These are phyloP conservation scores for Pythium grandisporangium DNA, from an alignment of 352 stramenopile species.

Conservation along the genomic window DNA sequence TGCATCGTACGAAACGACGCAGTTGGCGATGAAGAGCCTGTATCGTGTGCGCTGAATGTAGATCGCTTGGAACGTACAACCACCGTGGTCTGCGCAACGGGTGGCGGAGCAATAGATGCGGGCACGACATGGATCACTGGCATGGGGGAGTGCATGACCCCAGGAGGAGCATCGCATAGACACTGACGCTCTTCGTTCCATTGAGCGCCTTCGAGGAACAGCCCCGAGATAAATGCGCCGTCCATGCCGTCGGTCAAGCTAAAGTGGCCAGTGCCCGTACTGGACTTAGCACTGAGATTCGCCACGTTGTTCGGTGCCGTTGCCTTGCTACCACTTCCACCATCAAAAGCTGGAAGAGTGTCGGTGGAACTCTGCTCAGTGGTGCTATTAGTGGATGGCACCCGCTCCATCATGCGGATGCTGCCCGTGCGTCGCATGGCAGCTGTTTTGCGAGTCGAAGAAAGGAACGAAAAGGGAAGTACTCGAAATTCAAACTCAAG, in stretches of 20 bases:
- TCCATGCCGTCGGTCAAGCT: conserved; percentile 33
- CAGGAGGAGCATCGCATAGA: conserved; percentile 41
- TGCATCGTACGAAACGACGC: conserved; percentile 15
- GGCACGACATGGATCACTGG: conserved; percentile 84
- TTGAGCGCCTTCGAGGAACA: conserved; percentile 61
- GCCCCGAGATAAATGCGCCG: conserved; percentile 41
- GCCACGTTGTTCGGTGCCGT: not conserved
- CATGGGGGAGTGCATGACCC: conserved; percentile 62
- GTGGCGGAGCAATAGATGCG: conserved; percentile 9
- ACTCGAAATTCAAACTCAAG: conserved; percentile 64
- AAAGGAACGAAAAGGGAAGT: conserved; percentile 12
- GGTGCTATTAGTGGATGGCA: no score
- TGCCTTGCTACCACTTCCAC: not conserved
- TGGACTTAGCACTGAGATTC: no score
- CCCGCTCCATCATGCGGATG: conserved; percentile 1
- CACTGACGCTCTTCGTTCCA: conserved; percentile 43
- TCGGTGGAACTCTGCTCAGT: no score
- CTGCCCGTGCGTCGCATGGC: not conserved
- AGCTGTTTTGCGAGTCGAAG: not conserved
- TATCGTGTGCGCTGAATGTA: not conserved
- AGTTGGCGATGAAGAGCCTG: conserved; percentile 3
- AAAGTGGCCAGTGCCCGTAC: no score
- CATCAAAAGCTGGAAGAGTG: no score
- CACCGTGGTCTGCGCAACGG: not conserved
- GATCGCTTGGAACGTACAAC: no score